Base-by-base conservation (phyloP, 2,329 filamentous ascomycete species). In the Ustilaginoidea virens region DNA sequence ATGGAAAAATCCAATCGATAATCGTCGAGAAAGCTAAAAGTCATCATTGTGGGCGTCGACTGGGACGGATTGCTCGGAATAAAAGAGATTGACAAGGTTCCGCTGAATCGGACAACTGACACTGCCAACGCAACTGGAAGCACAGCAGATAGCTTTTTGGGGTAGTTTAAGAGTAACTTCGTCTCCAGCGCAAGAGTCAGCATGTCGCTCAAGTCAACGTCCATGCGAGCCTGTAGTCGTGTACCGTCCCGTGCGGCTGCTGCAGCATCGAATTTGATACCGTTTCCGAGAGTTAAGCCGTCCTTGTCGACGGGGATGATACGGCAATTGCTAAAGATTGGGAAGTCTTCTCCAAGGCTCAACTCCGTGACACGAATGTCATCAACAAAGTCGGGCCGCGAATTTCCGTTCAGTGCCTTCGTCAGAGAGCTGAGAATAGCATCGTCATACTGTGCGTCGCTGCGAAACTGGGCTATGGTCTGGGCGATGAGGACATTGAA, bases 401-500 rank as follows among this genome's bases (percentile, higher is more conserved):
- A 74, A 8, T 71, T 67, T n/a, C 86, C 79, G 45, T 98, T 98
- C 32, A 98, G 63, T 0, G 87, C 70, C 30, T 81, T 80, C 1
- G 77, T 92, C 22, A 98, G 59, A 5, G 80, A 90, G 17, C 69
- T 77, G 17, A 98, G 67, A 23, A 98, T 92, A 4, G 82, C 82
- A 47, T 90, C 83, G 41, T 96, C 80, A 38, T 90, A 75, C 42
- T 92, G 80, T 2, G 90, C 90, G 45, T 96, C 92, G 41, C 80
- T 82, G 34, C 90, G 69, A 44, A 96, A 81, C 52, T 98, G 90
- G 1, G 90, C 87, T 39, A 98, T 92, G 1, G 90, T 93, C 56
- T 98, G 90, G 2, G 86, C 90, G 29, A 96, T 76, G 31, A 98
- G 63, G 16, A 98, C 90, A 49, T 98, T 98, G 66, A 98, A 96